Conservation (phyloP, 768 basidiomycete genomes). For the Suillus decipiens region DNA sequence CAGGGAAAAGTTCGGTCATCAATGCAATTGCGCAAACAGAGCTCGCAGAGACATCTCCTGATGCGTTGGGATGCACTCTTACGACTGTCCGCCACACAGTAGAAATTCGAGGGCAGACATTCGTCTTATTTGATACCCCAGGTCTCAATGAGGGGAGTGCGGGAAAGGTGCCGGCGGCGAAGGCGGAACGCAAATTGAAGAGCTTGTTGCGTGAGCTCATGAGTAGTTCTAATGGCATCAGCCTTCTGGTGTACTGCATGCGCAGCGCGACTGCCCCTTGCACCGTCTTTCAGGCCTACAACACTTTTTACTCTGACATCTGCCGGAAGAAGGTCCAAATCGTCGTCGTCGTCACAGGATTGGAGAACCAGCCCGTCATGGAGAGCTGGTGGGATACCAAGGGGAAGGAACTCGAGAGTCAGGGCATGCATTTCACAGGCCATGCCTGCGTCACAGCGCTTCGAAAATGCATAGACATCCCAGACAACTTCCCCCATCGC, state of each 20-base stretch:
- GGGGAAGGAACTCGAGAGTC: constrained; percentile 24
- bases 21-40: constrained; percentile 31
- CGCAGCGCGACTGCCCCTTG: constrained; percentile 33
- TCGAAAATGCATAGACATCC: constrained; percentile 5
- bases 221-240: constrained; percentile 16
- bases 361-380: constrained; percentile 37
- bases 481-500: neutral
- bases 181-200: constrained; percentile 29
- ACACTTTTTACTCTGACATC: constrained; percentile 38
- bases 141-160: constrained; percentile 40
- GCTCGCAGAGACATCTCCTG: constrained; percentile 33
- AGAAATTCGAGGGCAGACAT: constrained; percentile 23
- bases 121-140: constrained; percentile 39
- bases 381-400: constrained; percentile 37
- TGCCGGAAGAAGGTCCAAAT: constrained; percentile 39
- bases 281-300: constrained; percentile 35
- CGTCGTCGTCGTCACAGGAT: constrained; percentile 38
- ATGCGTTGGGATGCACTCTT: constrained; percentile 38
- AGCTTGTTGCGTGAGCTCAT: constrained; percentile 26
- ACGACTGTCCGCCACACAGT: constrained; percentile 29
- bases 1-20: constrained; percentile 17
- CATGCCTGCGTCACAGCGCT: constrained; percentile 28
- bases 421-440: constrained; percentile 32
- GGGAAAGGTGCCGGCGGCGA: constrained; percentile 31
- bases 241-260: constrained; percentile 19